A percentile compares a stretch with the other conserved stretches of the same genome.
Conservation (phyloP, 768 basidiomycete genomes). For the Agrocybe pediades region DNA sequence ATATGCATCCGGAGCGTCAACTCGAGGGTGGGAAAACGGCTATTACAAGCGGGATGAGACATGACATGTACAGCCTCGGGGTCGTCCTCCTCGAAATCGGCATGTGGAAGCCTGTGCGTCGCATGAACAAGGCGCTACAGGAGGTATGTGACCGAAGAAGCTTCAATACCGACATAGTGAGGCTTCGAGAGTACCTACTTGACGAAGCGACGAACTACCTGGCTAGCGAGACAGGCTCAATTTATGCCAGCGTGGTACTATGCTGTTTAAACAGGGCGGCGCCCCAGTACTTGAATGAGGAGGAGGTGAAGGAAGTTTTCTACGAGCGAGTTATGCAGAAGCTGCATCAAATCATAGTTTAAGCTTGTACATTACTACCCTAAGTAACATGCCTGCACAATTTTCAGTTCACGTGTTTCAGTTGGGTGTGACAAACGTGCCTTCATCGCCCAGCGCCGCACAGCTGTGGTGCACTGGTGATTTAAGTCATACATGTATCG, state of each 20-base stretch:
- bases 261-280: not conserved
- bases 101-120: not conserved
- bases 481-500: no score
- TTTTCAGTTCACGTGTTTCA: no score
- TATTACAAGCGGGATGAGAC: not conserved
- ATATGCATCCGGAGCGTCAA: not conserved
- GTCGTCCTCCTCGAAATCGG: not conserved
- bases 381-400: no score
- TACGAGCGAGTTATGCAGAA: not conserved
- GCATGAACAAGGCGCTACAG: not conserved
- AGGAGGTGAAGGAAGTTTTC: not conserved
- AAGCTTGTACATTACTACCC: no score
- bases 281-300: not conserved
- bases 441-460: no score
- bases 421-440: no score
- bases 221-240: not conserved
- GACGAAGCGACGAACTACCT: not conserved
- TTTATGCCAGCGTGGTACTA: not conserved
- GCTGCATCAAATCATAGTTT: not conserved
- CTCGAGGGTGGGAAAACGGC: not conserved
- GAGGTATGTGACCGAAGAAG: not conserved
- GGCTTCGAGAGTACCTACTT: not conserved
- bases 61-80: constrained; percentile 1
- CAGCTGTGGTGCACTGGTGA: no score
- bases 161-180: not conserved